Evolutionary conservation across 352 stramenopile species (phyloP), one percentile per base, ranked within the genome.

Genomic region (Globisporangium ultimum): DNA sequence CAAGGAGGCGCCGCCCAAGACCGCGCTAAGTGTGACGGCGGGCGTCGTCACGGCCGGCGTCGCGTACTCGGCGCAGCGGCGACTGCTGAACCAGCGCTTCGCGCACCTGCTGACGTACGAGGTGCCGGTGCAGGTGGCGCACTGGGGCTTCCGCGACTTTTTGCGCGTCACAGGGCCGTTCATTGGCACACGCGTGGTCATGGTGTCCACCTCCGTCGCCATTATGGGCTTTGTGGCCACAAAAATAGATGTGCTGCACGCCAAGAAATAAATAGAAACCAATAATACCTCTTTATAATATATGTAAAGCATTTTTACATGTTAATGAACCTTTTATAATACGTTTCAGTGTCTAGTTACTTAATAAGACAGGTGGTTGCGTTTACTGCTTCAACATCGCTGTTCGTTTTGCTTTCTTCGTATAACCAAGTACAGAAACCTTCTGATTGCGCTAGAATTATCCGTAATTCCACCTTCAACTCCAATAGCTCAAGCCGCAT

Each of bases 61-160:
- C 34, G 71, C 76, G 18, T 91, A 91, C 66, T 80, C 67, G 20
- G 55, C 38, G 10, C 82, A 91, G 58, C 64, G 69, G 14, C 71
- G 70, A 11, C 53, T 87, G 52, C 67, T 91, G 15, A 78, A 85
- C 58, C 60, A 74, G 48, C 77, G 80, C 47, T 69, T 91, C 32
- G 66, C 78, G 22, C 78, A 87, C 57, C 68, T 88, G 45, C 63
- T 88, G 41, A 89, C 78, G 2, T 91, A 89, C 53, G 72, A 89
- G 58, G 80, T 89, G 46, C 82, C 82, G 10, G 69, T 70, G 57
- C 80, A 89, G 52, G 78, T 91, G 21, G 76, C 77, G 51, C 61
- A 76, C 10, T 91, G 82, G 82, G 62, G 64, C n/a, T 88, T 85
- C 51, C 74, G 78, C 18, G 74, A 91, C 57, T 91, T 89, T 42